Conservation (phyloP, 345 rosid genomes). For the Acer yangbiense region DNA sequence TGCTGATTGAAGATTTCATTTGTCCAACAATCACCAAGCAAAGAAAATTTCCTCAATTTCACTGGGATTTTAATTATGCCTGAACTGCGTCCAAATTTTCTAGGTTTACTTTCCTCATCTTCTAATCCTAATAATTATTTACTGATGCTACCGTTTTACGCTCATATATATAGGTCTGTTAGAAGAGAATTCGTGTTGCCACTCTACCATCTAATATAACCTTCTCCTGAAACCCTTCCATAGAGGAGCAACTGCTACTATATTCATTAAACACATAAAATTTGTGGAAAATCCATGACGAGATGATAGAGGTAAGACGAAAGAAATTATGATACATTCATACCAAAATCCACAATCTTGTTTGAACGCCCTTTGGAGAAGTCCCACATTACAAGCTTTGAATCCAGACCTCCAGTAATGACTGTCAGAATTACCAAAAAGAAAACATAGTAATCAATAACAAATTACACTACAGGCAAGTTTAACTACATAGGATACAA, state of each 20-base stretch:
- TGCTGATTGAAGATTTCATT: background rate
- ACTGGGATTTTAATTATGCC: background rate
- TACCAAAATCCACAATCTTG: conserved; percentile 79
- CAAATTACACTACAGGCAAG: background rate
- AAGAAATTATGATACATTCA: conserved; percentile 1
- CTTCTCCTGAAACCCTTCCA: background rate
- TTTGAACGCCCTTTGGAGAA: conserved; percentile 77
- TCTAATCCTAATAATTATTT: background rate
- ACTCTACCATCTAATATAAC: background rate
- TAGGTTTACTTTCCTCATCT: background rate
- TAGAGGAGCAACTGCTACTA: background rate
- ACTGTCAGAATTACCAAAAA: conserved; percentile 40
- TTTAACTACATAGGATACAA: conserved; percentile 4
- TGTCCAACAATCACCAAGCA: background rate
- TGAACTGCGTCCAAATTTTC: too few species aligned
- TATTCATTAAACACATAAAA: background rate
- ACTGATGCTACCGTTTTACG: background rate
- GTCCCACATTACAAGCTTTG: conserved; percentile 91
- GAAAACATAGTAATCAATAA: background rate
- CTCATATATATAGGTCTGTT: background rate
- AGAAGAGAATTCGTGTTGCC: background rate
- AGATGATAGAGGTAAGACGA: background rate
- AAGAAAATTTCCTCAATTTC: background rate
- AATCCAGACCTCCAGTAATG: conserved; percentile 89
- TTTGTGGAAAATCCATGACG: background rate